Base-by-base conservation (phyloP, 768 basidiomycete species). In the Nevesoporus exiguus region DNA sequence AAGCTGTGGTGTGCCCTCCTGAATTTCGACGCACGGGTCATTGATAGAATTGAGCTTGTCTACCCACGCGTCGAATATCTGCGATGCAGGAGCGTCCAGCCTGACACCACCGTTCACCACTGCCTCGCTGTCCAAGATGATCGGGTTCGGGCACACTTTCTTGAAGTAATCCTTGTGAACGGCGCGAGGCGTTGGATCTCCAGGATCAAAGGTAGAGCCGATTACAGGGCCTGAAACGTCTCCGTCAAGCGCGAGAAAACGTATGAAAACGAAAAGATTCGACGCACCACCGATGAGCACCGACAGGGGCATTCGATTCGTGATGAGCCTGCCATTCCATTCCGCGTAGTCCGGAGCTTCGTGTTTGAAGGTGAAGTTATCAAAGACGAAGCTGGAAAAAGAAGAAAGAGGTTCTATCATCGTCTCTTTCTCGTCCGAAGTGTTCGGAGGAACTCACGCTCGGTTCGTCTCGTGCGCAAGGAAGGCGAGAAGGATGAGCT, bases 341-440 rank as follows among this genome's bases (percentile, higher is more conserved):
- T 71, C 67, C 0, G 74, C 71, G 46, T 79, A 80, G 8, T 77
- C 75, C 9, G 68, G 67, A 0, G 70, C 69, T 11, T 75, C 69
- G 5, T 66, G 67, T 2, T 74, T 66, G 84, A 83, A 85, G 0
- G 80, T 80, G 57, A 81, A 83, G 47, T 85, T 79, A 51, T 83
- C 74, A 59, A 81, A 83, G 9, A 84, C 84, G 39, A 79, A 78
- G 3, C 80, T 81, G 50, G 5, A 47, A 37, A 14, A 22, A 27
- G n/a, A 11, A 27, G 17, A 24, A n/a, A 11, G 17, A 21, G 5
- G 13, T 1, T 13, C 31, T 17, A 31, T 47, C 45, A 47, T 4
- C 9, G 10, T 19, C 17, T 1, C 5, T 47, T 21, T 29, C 8
- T 10, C 10, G 15, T 5, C 2, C 2, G 10, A 15, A 8, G 22